Percentiles rank a stretch among this genome's conserved stretches.
Conservation (phyloP, 345 rosid species). For the Erucastrum elatum region DNA sequence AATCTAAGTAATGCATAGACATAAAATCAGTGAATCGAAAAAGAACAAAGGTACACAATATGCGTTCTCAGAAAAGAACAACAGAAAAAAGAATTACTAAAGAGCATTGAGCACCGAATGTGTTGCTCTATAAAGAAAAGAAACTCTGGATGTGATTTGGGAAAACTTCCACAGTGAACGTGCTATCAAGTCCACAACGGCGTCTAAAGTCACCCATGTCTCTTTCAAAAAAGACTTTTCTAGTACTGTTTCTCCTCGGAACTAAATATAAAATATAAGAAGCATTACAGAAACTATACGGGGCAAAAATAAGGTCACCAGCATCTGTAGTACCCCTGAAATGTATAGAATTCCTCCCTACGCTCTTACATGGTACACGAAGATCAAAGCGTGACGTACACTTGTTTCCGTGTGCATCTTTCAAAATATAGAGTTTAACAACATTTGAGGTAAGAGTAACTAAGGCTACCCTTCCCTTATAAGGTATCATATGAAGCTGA, state of each 20-base stretch:
- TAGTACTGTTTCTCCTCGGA: background rate
- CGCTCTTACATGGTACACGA: background rate
- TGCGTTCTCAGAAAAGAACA: background rate
- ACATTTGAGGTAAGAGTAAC: background rate
- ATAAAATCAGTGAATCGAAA: no score
- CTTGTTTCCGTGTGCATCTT: background rate
- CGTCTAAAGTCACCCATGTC: background rate
- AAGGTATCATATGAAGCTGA: background rate
- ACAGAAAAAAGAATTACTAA: background rate
- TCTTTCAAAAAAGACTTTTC: background rate
- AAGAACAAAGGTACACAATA: no score
- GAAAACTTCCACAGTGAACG: background rate
- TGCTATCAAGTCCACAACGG: background rate
- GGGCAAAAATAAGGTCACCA: constrained; percentile 15
- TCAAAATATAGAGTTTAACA: background rate
- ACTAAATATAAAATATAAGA: background rate
- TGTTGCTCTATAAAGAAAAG: background rate
- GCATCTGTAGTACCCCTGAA: background rate
- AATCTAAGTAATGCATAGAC: background rate
- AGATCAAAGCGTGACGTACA: background rate
- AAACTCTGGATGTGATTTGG: constrained; percentile 12
- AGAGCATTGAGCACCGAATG: background rate
- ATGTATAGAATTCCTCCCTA: background rate
- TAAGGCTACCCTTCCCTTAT: constrained; percentile 15
- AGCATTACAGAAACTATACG: background rate